Base-by-base conservation (phyloP, 768 basidiomycete species). In the Porpolomopsis calyptriformis region DNA sequence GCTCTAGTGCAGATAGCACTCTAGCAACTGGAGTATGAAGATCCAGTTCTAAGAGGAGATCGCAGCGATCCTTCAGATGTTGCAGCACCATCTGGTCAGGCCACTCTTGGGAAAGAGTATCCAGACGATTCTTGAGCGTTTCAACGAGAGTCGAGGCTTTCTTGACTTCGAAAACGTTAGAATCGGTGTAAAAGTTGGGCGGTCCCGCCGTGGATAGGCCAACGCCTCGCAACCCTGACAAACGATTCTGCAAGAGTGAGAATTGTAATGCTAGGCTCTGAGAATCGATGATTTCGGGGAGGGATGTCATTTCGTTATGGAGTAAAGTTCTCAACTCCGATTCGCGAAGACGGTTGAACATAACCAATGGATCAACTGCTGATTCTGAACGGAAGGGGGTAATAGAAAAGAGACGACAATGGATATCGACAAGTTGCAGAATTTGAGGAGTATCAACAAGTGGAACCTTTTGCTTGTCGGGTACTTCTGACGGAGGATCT, bases 71-170 rank as follows among this genome's bases (percentile, higher is more conserved):
- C 27, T 70, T 67, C 27, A 99, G 72, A 59, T 94, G 82, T 23
- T 84, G 85, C n/a, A 96, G 70, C 7, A 97, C 88, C 84, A 93
- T 91, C 60, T 99, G 96, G 52, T 98, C 94, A 0, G 96, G 94
- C 92, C 91, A 99, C 53, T 91, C 83, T 49, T 69, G 64, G 20
- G 83, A 71, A 16, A 96, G 69, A 2, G 27, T 48, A 11, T 65
- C 54, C 23, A 98, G 67, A 1, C 81, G 76, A 3, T 47, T 47
- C 38, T 68, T 67, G 16, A 94, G 69, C 3, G 67, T 54, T 3
- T 57, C 53, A 7, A 94, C 58, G 11, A 83, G 58, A 0, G 57
- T 58, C 2, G 75, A 64, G 0, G 73, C 82, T 58, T 77, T 87
- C 48, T 68, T 76, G 27, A 77, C 70, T 60, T 96, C 86, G 2